phyloP scores from a whole-genome alignment of 2,329 filamentous ascomycete species.

The Hypoxylon sp. region DNA sequence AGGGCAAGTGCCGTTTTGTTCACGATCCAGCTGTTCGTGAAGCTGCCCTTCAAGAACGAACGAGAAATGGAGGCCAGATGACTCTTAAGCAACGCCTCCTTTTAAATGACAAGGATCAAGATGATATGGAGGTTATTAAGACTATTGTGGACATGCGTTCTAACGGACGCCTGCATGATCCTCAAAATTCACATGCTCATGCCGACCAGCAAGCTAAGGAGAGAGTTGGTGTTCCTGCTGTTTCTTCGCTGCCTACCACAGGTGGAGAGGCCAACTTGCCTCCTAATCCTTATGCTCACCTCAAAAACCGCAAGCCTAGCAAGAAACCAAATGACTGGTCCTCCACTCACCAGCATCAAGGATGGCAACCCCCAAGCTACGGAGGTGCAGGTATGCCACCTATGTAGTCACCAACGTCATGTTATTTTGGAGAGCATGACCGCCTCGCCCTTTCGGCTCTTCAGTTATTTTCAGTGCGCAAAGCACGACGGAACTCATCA shows the following conservation, averaged over 20 bases:
- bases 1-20: conserved; percentile 81
- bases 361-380: conserved; percentile 59
- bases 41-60: conserved; percentile 74
- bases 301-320: conserved; percentile 44
- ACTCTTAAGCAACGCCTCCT: conserved; percentile 76
- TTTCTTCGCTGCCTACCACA: conserved; percentile 50
- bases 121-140: conserved; percentile 75
- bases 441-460: conserved; percentile 5
- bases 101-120: conserved; percentile 77
- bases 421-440: conserved; percentile 9
- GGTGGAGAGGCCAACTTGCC: conserved; percentile 51
- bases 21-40: conserved; percentile 75
- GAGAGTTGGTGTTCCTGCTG: conserved; percentile 33
- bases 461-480: conserved; percentile 9
- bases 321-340: conserved; percentile 43
- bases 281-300: conserved; percentile 56
- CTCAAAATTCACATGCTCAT: conserved; percentile 51
- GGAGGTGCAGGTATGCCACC: conserved; percentile 48
- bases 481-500: conserved; percentile 42
- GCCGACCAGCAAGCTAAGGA: conserved; percentile 53
- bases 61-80: conserved; percentile 75
- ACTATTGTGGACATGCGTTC: conserved; percentile 76
- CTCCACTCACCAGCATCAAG: conserved; percentile 55
- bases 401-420: conserved; percentile 25
- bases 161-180: conserved; percentile 66